Evolutionary conservation across 164 flowering plant genomes (phyloP).

Genomic region (Aristolochia contorta): DNA sequence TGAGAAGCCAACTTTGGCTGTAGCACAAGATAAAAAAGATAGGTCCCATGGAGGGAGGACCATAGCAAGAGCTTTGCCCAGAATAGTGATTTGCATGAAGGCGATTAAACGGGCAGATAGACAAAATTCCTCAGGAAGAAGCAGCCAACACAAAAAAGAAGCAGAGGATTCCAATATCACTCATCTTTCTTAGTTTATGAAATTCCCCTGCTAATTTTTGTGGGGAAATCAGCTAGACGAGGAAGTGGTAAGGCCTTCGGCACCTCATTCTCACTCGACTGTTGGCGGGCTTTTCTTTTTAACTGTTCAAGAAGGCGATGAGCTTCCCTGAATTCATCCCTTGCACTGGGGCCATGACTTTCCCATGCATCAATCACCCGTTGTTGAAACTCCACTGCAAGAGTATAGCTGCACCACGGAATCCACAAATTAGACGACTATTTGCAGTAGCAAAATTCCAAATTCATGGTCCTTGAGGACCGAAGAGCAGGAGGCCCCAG

Average conservation of each 20-base stretch:
- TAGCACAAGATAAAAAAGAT: too few species aligned
- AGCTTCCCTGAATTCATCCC: slow-evolving; percentile 40
- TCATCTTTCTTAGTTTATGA: slow-evolving; percentile 3
- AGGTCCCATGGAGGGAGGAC: too few species aligned
- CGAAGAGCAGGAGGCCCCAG: too few species aligned
- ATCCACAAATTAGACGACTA: not conserved
- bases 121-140: too few species aligned
- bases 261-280: slow-evolving; percentile 5
- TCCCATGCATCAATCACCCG: slow-evolving; percentile 40
- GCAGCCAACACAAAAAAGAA: too few species aligned
- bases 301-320: slow-evolving; percentile 33
- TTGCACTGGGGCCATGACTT: slow-evolving; percentile 38
- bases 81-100: too few species aligned
- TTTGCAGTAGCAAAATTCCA: too few species aligned
- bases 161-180: too few species aligned
- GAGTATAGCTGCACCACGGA: slow-evolving; percentile 29
- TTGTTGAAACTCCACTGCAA: slow-evolving; percentile 49
- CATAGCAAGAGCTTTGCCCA: too few species aligned
- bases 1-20: too few species aligned
- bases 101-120: too few species aligned
- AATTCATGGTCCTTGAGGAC: too few species aligned
- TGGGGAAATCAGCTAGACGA: slow-evolving; percentile 10
- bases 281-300: slow-evolving; percentile 27
- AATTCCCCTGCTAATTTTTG: slow-evolving; percentile 8
- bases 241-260: slow-evolving; percentile 42